Base-by-base conservation (phyloP, 108 stramenopile genomes). In the Conticribra guillardii region DNA sequence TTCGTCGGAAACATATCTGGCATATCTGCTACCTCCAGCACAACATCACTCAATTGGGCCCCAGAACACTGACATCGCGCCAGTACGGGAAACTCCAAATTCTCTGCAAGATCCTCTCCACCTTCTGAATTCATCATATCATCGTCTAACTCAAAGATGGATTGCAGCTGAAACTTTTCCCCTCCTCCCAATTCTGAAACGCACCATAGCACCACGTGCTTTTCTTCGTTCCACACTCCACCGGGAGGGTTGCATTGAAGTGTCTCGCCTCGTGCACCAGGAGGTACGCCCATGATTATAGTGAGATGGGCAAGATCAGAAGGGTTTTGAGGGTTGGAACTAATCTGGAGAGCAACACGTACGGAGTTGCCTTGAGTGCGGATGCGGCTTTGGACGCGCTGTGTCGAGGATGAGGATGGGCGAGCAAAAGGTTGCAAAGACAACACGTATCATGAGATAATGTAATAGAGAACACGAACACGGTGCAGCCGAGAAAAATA, bases 81-180 rank as follows among this genome's bases (percentile, higher is more conserved):
- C 55, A 89, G 31, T 0, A 92, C 90, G 9, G 93, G 90, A 65
- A 95, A 95, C 51, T 87, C 87, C 3, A 88, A 79, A n/a, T 73
- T 68, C 3, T 62, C 41, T 22, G 50, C 67, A 4, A 67, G 29
- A 5, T 86, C 79, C 0, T 52, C 83, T 22, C 64, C 80, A 44
- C 73, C 80, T 9, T 55, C 47, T 21, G 23, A 54, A 21, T 52
- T 34, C 4, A 67, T 52, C 23, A 54, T 54, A 8, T 75, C 63
- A 51, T 82, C 82, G 18, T 50, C 49, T 32, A 88, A 57, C 49
- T 88, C 86, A 65, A 95, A 92, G 45, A 87, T 58, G 17, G 88
- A 88, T 64, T 92, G 90, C 16, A 95, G 73, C 60, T 90, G 90
- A 61, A 95, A 95, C 76, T 95, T 95, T 75, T 95, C 93, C 29